A percentile compares a stretch with the other conserved stretches of the same genome.
Conservation (phyloP, 768 basidiomycete species). For the Cubamyces lactineus region DNA sequence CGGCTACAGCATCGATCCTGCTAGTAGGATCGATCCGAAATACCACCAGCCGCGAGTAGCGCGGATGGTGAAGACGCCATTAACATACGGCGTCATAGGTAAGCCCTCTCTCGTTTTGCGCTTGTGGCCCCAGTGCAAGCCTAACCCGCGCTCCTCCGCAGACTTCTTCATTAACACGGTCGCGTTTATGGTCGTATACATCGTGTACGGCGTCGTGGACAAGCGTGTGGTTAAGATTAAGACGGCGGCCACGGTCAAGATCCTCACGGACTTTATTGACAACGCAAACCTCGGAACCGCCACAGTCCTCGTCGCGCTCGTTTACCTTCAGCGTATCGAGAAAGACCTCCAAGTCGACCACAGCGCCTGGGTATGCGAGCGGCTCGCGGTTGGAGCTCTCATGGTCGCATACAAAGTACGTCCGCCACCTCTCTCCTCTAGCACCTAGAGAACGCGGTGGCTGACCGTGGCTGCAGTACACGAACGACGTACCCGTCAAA, state of each 20-base stretch:
- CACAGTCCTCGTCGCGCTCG: slow-evolving; percentile 33
- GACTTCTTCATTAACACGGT: slow-evolving; percentile 23
- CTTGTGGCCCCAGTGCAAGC: not conserved
- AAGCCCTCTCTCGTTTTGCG: not conserved
- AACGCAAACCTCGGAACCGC: slow-evolving; percentile 24
- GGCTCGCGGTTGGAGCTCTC: slow-evolving; percentile 47
- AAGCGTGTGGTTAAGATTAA: slow-evolving; percentile 12
- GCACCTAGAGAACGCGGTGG: too few species aligned
- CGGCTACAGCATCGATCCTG: slow-evolving; percentile 8
- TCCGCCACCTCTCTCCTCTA: not conserved
- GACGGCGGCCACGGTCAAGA: slow-evolving; percentile 8
- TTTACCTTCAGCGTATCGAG: slow-evolving; percentile 32
- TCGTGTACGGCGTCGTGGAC: slow-evolving; percentile 2
- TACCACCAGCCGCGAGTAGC: slow-evolving; percentile 5
- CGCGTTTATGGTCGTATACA: slow-evolving; percentile 13
- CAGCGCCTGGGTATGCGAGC: slow-evolving; percentile 39
- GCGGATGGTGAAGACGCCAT: slow-evolving; percentile 7
- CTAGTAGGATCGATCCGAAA: slow-evolving; percentile 11
- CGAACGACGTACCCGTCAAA: slow-evolving; percentile 68
- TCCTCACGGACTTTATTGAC: slow-evolving; percentile 23
- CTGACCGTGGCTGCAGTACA: slow-evolving; percentile 49
- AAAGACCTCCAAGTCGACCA: slow-evolving; percentile 22
- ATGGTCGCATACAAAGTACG: slow-evolving; percentile 44
- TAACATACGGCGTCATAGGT: slow-evolving; percentile 16
- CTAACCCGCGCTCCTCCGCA: not conserved